These are phyloP conservation scores for Chytriomyces confervae DNA, from an alignment of 192 early-diverging fungal genomes.

Conservation along the genomic window DNA sequence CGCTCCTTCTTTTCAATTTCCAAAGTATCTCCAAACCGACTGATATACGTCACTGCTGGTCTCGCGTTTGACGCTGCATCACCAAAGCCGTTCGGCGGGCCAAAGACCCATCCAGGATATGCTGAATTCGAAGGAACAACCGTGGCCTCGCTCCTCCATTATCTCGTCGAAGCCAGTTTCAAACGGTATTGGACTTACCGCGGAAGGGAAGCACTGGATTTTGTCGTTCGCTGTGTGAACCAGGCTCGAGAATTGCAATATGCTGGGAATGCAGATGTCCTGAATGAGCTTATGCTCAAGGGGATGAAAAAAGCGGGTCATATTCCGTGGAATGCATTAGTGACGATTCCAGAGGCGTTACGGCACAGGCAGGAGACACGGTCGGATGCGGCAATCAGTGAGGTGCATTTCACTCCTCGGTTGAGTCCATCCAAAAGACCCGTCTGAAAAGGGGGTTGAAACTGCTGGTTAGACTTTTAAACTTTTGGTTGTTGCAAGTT, in stretches of 20 bases:
- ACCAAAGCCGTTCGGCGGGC: slow-evolving; percentile 10
- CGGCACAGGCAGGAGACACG: background rate
- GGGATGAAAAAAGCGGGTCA: slow-evolving; percentile 17
- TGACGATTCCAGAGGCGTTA: background rate
- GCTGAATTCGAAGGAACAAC: background rate
- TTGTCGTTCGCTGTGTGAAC: background rate
- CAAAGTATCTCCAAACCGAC: slow-evolving; percentile 4
- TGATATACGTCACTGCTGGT: slow-evolving; percentile 3
- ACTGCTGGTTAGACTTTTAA: no score
- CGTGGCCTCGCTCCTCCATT: background rate
- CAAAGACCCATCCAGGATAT: background rate
- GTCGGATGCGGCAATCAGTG: no score
- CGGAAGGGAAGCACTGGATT: background rate
- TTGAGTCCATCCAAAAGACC: no score
- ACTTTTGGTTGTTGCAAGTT: no score
- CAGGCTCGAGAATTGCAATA: background rate
- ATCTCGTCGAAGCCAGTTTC: background rate
- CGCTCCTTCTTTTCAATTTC: background rate
- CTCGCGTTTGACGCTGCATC: slow-evolving; percentile 6
- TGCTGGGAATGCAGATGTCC: background rate
- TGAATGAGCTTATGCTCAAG: slow-evolving; percentile 10
- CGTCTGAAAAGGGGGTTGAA: no score
- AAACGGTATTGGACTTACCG: slow-evolving; percentile 1
- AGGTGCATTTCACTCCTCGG: no score
- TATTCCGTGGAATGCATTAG: background rate